Base-by-base conservation (phyloP, 805 yeast genomes). In the Candida coquimbonensis region DNA sequence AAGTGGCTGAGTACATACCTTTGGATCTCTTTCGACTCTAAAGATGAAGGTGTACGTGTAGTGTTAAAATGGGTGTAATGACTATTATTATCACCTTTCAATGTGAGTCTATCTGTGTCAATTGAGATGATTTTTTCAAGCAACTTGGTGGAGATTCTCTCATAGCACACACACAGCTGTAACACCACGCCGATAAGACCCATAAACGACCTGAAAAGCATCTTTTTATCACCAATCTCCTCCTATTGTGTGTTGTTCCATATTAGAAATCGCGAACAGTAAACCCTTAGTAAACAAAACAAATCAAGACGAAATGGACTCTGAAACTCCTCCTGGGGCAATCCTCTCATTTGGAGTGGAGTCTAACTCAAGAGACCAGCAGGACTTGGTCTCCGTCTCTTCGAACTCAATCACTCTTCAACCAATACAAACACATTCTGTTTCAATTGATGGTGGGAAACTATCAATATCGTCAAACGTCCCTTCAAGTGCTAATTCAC, bases 31-130 rank as follows among this genome's bases (percentile, higher is more conserved):
- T 51, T 31, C 2, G 78, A 70, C 9, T 68, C 71, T 8, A 53
- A 50, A 3, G 74, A 61, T 1, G 77, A 78, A 0, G 80, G 77
- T 0, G 56, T 49, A 38, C 81, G 48, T 2, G 72, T 67, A 3
- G 51, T 56, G 49, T 69, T 67, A 48, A 67, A 63, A 34, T 69
- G 70, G 9, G 31, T 43, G 35, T 54, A 47, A 34, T 59, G 62
- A 38, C 53, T 55, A 1, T 17, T 13, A 21, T 58, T 54, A 1
- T n/a, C 7, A 8, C 38, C 33, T 24, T 56, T 46, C 27, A 55
- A 41, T 3, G 49, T 43, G 5, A 58, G 49, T n/a, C 57, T 42
- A 0, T 46, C 39, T 8, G 54, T 47, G 21, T 40, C 45, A 4
- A 53, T 25, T 11, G 34, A 6, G 8, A 33, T 36, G 5, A 55